phyloP scores from a whole-genome alignment of 2,329 filamentous ascomycete genomes.

The Nannizzia gypsea region DNA sequence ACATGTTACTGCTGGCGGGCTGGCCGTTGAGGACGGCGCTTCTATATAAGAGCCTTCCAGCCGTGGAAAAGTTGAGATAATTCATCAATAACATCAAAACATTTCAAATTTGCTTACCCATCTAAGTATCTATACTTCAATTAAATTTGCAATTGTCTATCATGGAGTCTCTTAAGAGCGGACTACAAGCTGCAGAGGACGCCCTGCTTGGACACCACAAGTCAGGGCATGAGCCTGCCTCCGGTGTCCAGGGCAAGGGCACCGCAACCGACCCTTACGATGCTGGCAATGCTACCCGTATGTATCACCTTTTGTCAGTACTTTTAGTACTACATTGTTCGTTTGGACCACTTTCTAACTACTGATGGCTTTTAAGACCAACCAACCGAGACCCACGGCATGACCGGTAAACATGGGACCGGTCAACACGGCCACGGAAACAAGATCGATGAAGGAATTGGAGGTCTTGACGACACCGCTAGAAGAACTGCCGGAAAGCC shows the following conservation, averaged over 20 bases:
- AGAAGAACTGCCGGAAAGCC: background rate
- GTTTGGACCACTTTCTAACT: background rate
- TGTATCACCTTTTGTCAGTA: conserved; percentile 11
- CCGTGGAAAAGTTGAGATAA: background rate
- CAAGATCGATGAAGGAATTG: background rate
- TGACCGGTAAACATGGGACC: background rate
- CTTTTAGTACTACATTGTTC: background rate
- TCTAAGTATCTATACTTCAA: background rate
- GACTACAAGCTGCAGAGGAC: conserved; percentile 40
- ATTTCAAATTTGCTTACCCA: background rate
- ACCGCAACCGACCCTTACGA: conserved; percentile 63
- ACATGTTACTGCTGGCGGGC: background rate
- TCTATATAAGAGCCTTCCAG: background rate
- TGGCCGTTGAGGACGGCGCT: background rate
- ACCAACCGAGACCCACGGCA: background rate
- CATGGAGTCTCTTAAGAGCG: conserved; percentile 53
- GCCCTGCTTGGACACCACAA: conserved; percentile 28
- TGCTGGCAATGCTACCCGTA: conserved; percentile 59
- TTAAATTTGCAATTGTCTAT: background rate
- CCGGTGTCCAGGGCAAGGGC: conserved; percentile 57
- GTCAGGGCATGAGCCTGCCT: conserved; percentile 53
- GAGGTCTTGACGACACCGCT: background rate
- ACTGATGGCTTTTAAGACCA: background rate
- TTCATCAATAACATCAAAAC: background rate
- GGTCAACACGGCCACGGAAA: background rate